Percentiles rank a stretch among this genome's conserved stretches.
These are phyloP conservation scores for Diutina scorzettiae DNA, from an alignment of 1,139 yeast genomes.

Conservation along the genomic window DNA sequence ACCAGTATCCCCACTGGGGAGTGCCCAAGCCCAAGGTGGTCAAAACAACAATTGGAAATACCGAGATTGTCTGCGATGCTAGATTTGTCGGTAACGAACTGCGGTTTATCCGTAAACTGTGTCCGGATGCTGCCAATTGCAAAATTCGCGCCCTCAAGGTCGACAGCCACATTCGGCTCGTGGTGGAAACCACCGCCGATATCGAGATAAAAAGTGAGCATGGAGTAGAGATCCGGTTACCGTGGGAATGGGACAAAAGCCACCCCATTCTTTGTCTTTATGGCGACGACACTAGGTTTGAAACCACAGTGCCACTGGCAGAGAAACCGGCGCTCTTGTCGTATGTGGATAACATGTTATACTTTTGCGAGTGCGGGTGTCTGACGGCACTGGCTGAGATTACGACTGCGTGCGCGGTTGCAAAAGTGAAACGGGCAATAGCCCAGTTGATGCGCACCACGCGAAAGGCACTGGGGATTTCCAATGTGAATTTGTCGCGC, in stretches of 20 bases:
- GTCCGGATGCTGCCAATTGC: constrained; percentile 57
- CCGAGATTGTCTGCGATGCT: constrained; percentile 57
- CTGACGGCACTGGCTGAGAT: constrained; percentile 19
- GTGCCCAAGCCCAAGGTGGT: constrained; percentile 69
- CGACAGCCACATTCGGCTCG: constrained; percentile 22
- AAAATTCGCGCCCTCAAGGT: constrained; percentile 39
- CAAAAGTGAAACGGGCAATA: constrained; percentile 50
- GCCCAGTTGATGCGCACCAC: constrained; percentile 46
- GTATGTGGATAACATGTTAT: constrained; percentile 47
- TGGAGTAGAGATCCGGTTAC: constrained; percentile 52
- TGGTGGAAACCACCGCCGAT: constrained; percentile 45
- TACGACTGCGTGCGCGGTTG: constrained; percentile 32
- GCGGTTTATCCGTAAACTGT: constrained; percentile 65
- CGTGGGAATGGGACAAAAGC: constrained; percentile 79
- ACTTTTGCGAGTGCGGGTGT: constrained; percentile 57
- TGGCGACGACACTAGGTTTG: constrained; percentile 21
- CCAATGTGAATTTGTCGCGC: constrained; percentile 24
- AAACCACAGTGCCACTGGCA: constrained; percentile 28
- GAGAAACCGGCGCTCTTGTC: constrained; percentile 45
- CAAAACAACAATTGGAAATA: constrained; percentile 24
- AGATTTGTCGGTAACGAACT: constrained; percentile 69
- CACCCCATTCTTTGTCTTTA: constrained; percentile 61
- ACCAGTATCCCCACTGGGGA: constrained; percentile 76
- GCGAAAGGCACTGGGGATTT: constrained; percentile 36
- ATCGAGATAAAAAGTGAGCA: constrained; percentile 24